A percentile compares a stretch with the other conserved stretches of the same genome.
Conservation (phyloP, 2,329 filamentous ascomycete species). For the Westerdykella sp. region DNA sequence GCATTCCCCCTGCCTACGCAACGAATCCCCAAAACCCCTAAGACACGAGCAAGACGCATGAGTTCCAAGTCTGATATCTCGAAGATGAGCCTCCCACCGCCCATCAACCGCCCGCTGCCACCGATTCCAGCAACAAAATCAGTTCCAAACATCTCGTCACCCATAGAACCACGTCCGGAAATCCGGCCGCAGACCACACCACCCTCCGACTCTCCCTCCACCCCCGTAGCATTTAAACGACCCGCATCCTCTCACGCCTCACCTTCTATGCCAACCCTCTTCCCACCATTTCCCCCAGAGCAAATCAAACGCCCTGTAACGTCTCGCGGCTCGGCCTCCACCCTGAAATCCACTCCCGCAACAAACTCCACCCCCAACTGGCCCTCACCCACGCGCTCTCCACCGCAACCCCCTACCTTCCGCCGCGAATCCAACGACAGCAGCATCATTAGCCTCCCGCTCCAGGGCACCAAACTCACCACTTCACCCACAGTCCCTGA, state of each 20-base stretch:
- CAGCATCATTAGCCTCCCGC: conserved; percentile 18
- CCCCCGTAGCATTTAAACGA: conserved; percentile 1
- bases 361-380: background rate
- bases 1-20: conserved; percentile 8
- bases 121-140: conserved; percentile 13
- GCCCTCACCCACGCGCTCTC: background rate
- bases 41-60: background rate
- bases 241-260: background rate
- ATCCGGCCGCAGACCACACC: background rate
- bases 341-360: background rate
- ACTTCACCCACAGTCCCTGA: conserved; percentile 6
- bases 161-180: background rate
- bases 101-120: conserved; percentile 19
- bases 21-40: conserved; percentile 9
- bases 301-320: background rate
- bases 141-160: background rate
- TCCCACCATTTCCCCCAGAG: background rate
- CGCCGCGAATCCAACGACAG: conserved; percentile 12
- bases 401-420: background rate
- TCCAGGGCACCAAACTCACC: conserved; percentile 13
- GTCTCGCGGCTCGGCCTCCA: background rate
- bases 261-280: background rate
- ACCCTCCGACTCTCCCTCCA: conserved; percentile 5
- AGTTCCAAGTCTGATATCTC: conserved; percentile 2
- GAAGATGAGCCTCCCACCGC: conserved; percentile 12